A percentile compares a stretch with the other conserved stretches of the same genome.
phyloP scores from a whole-genome alignment of 2,329 filamentous ascomycete species.

The Diaporthe sp. region DNA sequence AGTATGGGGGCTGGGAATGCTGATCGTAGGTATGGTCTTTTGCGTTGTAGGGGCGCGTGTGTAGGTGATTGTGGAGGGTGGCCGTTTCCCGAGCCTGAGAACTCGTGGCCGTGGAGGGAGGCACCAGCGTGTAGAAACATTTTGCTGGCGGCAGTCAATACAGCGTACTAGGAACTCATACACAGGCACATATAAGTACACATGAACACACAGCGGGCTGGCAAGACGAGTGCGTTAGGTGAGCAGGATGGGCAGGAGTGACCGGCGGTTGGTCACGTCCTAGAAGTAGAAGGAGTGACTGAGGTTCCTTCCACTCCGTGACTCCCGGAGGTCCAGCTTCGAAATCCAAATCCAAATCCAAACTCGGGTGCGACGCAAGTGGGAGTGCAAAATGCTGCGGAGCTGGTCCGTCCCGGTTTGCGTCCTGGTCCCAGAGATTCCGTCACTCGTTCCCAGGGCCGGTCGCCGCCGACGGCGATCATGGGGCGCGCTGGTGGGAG shows the following conservation, averaged over 20 bases:
- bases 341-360: not conserved
- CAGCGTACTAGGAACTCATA: not conserved
- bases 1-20: conserved; percentile 54
- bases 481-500: conserved; percentile 5
- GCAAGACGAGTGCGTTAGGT: not conserved
- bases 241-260: not conserved
- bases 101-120: conserved; percentile 72
- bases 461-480: conserved; percentile 3
- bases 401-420: not conserved
- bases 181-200: not conserved
- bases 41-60: conserved; percentile 51
- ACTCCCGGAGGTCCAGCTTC: conserved; percentile 24
- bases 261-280: conserved; percentile 12
- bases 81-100: conserved; percentile 60
- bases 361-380: not conserved
- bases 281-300: conserved; percentile 22
- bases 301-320: conserved; percentile 9
- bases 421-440: conserved; percentile 5
- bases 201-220: not conserved
- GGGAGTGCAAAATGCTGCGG: not conserved
- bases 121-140: conserved; percentile 74
- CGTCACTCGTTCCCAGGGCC: conserved; percentile 6
- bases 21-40: conserved; percentile 58
- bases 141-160: conserved; percentile 42
- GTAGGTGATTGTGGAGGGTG: conserved; percentile 46